Evolutionary conservation across 1,139 yeast genomes (phyloP).

Genomic region (Schwanniomyces etchellsii): DNA sequence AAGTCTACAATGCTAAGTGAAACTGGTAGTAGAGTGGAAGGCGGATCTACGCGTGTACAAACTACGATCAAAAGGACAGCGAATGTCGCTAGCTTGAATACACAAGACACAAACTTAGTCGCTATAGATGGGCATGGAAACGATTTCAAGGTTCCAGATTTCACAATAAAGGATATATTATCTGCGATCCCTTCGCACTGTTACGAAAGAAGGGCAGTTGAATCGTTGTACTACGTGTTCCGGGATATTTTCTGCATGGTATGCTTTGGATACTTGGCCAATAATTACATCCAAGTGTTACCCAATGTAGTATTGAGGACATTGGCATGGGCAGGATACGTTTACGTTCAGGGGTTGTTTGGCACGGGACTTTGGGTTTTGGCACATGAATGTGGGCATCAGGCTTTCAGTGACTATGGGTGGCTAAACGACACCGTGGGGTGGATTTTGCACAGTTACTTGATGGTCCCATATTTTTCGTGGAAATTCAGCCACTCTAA

Average conservation of each 20-base stretch:
- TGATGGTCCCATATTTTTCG: constrained; percentile 56
- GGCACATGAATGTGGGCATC: constrained; percentile 67
- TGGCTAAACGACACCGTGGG: constrained; percentile 54
- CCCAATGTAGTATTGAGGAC: constrained; percentile 42
- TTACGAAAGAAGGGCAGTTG: constrained; percentile 47
- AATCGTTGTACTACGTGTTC: constrained; percentile 50
- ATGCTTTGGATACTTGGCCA: constrained; percentile 40
- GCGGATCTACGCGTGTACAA: constrained; percentile 4
- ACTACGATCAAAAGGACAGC: constrained; percentile 24
- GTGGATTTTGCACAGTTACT: constrained; percentile 54
- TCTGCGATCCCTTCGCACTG: constrained; percentile 59
- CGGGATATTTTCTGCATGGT: constrained; percentile 48
- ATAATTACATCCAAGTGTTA: constrained; percentile 45
- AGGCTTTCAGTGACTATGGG: constrained; percentile 53
- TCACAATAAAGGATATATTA: constrained; percentile 55
- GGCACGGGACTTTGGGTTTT: constrained; percentile 58
- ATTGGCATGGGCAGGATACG: constrained; percentile 51
- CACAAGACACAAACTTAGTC: constrained; percentile 20
- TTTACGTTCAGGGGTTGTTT: constrained; percentile 38
- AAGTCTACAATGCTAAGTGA: too few relatives aligned
- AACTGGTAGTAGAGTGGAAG: too few relatives aligned
- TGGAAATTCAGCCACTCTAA: constrained; percentile 59
- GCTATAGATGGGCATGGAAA: constrained; percentile 53
- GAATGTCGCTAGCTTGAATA: constrained; percentile 29
- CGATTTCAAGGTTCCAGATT: constrained; percentile 57